Evolutionary conservation across 768 basidiomycete species (phyloP).

Genomic region (Melanogaster broomeanus): DNA sequence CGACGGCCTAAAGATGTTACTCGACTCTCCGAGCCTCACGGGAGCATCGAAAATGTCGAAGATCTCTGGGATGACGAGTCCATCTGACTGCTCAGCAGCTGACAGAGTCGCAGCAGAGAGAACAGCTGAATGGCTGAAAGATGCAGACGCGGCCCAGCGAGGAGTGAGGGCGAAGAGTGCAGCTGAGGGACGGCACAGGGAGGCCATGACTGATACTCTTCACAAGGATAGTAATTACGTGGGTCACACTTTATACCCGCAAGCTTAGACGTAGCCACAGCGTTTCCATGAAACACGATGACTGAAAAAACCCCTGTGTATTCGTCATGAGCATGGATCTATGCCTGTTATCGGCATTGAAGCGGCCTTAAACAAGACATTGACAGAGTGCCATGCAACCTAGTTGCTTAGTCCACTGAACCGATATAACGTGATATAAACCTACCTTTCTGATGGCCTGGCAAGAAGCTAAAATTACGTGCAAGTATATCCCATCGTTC

Average conservation of each 20-base stretch:
- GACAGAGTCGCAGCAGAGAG: slow-evolving; percentile 8
- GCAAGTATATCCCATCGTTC: neutral
- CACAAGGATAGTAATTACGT: neutral
- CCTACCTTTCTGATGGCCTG: slow-evolving; percentile 1
- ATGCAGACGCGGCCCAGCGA: slow-evolving; percentile 11
- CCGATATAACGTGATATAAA: no score
- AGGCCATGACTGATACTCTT: slow-evolving; percentile 14
- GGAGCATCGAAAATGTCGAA: slow-evolving; percentile 58
- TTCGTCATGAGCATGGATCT: neutral
- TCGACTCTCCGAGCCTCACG: slow-evolving; percentile 38
- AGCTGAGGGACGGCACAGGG: slow-evolving; percentile 7
- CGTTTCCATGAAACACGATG: neutral
- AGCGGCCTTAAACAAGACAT: slow-evolving; percentile 17
- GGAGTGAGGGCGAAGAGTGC: slow-evolving; percentile 6
- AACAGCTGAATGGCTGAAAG: slow-evolving; percentile 15
- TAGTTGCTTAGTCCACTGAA: slow-evolving; percentile 1
- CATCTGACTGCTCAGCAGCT: neutral
- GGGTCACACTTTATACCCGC: slow-evolving; percentile 19
- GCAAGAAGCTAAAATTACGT: slow-evolving; percentile 12
- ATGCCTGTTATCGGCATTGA: slow-evolving; percentile 16
- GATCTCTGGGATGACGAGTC: slow-evolving; percentile 33
- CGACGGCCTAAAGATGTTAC: slow-evolving; percentile 22
- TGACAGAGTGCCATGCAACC: neutral
- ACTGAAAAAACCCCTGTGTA: slow-evolving; percentile 1
- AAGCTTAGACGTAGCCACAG: neutral